A percentile compares a stretch with the other conserved stretches of the same genome.
Evolutionary conservation across 768 basidiomycete species (phyloP).

Genomic region (Atractiella rhizophila): DNA sequence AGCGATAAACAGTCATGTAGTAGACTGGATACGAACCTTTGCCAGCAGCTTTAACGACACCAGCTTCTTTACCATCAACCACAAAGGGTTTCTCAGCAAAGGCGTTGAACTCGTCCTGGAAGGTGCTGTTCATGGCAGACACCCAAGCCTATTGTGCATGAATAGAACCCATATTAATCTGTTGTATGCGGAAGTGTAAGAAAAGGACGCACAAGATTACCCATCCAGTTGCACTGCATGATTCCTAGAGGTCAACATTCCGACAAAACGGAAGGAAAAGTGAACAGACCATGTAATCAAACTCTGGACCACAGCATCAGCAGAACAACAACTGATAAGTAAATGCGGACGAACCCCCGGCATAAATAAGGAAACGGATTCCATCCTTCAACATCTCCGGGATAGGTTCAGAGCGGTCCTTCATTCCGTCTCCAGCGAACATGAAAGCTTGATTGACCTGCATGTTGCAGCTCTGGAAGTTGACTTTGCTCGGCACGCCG

Average conservation of each 20-base stretch:
- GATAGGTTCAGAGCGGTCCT: slow-evolving; percentile 51
- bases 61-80: slow-evolving; percentile 33
- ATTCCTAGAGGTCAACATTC: not conserved
- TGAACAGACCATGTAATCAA: slow-evolving; percentile 49
- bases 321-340: not conserved
- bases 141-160: slow-evolving; percentile 1
- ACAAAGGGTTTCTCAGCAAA: slow-evolving; percentile 29
- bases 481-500: slow-evolving; percentile 36
- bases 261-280: not conserved
- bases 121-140: slow-evolving; percentile 1
- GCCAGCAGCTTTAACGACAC: slow-evolving; percentile 45
- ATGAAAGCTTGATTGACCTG: slow-evolving; percentile 56
- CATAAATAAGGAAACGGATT: slow-evolving; percentile 63
- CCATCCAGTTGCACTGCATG: not conserved
- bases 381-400: slow-evolving; percentile 60
- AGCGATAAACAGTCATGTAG: not conserved
- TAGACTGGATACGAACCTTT: slow-evolving; percentile 22
- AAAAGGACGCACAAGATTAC: not conserved
- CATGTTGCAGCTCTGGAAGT: slow-evolving; percentile 44
- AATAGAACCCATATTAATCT: not conserved
- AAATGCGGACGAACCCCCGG: slow-evolving; percentile 26
- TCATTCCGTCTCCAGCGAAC: slow-evolving; percentile 48
- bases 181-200: slow-evolving; percentile 1
- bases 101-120: slow-evolving; percentile 36
- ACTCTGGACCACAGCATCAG: slow-evolving; percentile 37